Conservation (phyloP, 169 alveolate genomes). For the Plasmodium coatneyi region DNA sequence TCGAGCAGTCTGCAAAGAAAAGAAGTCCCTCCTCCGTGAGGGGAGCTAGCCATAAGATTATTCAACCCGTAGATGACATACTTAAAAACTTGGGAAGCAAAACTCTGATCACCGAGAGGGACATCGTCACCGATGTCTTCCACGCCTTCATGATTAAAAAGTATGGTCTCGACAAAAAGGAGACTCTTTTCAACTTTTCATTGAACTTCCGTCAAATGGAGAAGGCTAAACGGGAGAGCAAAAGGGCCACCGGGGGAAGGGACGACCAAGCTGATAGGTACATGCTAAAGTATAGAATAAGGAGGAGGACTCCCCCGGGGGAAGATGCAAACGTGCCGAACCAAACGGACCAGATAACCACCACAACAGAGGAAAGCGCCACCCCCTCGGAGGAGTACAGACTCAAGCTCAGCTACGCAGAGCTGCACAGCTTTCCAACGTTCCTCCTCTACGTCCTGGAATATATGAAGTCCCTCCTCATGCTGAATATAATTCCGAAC, state of each 20-base stretch:
- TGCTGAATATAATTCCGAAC: conserved; percentile 52
- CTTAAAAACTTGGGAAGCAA: conserved; percentile 33
- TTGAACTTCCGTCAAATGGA: conserved; percentile 42
- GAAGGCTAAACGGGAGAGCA: neutral
- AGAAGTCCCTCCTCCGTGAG: neutral
- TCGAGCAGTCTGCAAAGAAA: conserved; percentile 40
- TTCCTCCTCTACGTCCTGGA: conserved; percentile 57
- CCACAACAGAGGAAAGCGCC: neutral
- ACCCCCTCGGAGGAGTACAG: neutral
- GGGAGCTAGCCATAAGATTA: conserved; percentile 23
- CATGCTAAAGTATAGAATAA: conserved; percentile 50
- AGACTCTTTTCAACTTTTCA: conserved; percentile 60
- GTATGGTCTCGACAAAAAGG: conserved; percentile 30
- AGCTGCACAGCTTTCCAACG: conserved; percentile 22
- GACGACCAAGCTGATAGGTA: neutral
- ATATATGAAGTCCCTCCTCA: conserved; percentile 57
- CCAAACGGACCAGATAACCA: too few relatives aligned
- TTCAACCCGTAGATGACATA: conserved; percentile 19
- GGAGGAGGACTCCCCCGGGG: conserved; percentile 2
- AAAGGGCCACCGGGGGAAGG: neutral
- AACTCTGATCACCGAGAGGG: conserved; percentile 63
- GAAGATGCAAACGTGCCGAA: too few relatives aligned
- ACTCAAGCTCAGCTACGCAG: conserved; percentile 6
- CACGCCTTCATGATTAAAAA: conserved; percentile 57
- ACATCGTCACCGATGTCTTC: conserved; percentile 47